Conservation (phyloP, 768 basidiomycete species). For the Cystofilobasidium macerans region DNA sequence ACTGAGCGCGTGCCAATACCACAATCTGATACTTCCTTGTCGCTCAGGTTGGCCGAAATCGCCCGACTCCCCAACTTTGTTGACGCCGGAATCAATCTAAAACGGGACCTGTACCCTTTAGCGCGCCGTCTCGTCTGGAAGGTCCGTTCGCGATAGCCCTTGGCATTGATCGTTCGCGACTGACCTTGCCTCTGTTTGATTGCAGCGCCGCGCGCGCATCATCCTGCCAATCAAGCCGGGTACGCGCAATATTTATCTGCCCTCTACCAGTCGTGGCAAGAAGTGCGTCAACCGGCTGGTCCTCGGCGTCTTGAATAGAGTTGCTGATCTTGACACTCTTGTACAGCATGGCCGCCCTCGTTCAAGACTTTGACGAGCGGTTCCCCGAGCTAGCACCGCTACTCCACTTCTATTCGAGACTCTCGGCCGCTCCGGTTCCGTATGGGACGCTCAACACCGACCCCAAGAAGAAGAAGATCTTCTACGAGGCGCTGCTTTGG, state of each 20-base stretch:
- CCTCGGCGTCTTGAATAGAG: not conserved
- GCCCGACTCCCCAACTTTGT: slow-evolving; percentile 32
- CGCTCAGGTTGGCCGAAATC: slow-evolving; percentile 36
- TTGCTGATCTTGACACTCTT: slow-evolving; percentile 21
- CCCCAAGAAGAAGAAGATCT: slow-evolving; percentile 47
- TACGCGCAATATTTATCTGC: slow-evolving; percentile 68
- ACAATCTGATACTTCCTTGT: no score
- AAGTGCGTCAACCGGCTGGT: not conserved
- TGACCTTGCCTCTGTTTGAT: not conserved
- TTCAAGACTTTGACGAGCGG: slow-evolving; percentile 50
- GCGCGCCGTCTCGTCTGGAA: slow-evolving; percentile 87
- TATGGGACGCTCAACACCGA: slow-evolving; percentile 50
- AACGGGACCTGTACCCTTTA: slow-evolving; percentile 68
- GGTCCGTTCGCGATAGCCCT: slow-evolving; percentile 15
- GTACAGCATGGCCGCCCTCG: slow-evolving; percentile 49
- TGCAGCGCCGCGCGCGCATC: slow-evolving; percentile 62
- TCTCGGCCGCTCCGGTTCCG: slow-evolving; percentile 69
- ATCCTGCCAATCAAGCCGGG: slow-evolving; percentile 71
- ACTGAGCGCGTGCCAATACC: no score
- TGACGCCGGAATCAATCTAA: slow-evolving; percentile 30
- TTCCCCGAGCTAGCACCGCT: slow-evolving; percentile 63
- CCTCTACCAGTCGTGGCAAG: slow-evolving; percentile 38
- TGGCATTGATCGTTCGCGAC: not conserved
- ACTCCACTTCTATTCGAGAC: slow-evolving; percentile 58
- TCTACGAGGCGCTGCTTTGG: slow-evolving; percentile 78